Percentiles rank a stretch among this genome's conserved stretches.
Evolutionary conservation across 768 basidiomycete genomes (phyloP).

Genomic region (Macrocybe gigantea): DNA sequence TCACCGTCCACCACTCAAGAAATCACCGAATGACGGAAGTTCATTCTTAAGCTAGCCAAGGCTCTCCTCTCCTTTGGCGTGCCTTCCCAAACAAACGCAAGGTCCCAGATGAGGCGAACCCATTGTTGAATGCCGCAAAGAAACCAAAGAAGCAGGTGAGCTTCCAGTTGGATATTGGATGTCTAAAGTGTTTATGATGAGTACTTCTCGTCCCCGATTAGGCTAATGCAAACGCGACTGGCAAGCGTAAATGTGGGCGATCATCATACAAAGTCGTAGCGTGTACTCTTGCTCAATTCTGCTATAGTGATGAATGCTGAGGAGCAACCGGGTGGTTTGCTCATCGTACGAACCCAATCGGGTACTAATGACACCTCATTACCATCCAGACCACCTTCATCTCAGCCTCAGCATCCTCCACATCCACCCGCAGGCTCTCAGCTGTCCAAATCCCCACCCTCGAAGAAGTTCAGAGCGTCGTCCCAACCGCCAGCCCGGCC

Average conservation of each 20-base stretch:
- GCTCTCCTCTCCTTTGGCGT: slow-evolving; percentile 89
- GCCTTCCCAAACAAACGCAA: slow-evolving; percentile 79
- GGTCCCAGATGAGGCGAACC: slow-evolving; percentile 46
- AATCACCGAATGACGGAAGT: slow-evolving; percentile 49
- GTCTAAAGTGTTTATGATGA: background rate
- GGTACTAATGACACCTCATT: slow-evolving; percentile 18
- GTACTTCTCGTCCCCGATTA: slow-evolving; percentile 13
- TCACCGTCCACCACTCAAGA: slow-evolving; percentile 22
- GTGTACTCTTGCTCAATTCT: slow-evolving; percentile 9
- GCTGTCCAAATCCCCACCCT: background rate
- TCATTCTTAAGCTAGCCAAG: slow-evolving; percentile 81
- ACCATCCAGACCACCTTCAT: slow-evolving; percentile 17
- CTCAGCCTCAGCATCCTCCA: slow-evolving; percentile 14
- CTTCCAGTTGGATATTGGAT: background rate
- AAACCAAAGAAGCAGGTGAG: slow-evolving; percentile 52
- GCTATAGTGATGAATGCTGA: slow-evolving; percentile 46
- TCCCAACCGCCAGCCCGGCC: slow-evolving; percentile 54
- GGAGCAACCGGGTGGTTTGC: slow-evolving; percentile 55
- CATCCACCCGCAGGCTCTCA: slow-evolving; percentile 24
- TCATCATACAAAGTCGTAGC: slow-evolving; percentile 5
- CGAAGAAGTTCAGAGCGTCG: background rate
- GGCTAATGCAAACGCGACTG: slow-evolving; percentile 36
- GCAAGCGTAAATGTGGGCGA: slow-evolving; percentile 59
- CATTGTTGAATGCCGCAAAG: slow-evolving; percentile 47
- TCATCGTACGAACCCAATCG: slow-evolving; percentile 51